Base-by-base conservation (phyloP, 2,329 filamentous ascomycete genomes). In the Fusarium heterosporum region DNA sequence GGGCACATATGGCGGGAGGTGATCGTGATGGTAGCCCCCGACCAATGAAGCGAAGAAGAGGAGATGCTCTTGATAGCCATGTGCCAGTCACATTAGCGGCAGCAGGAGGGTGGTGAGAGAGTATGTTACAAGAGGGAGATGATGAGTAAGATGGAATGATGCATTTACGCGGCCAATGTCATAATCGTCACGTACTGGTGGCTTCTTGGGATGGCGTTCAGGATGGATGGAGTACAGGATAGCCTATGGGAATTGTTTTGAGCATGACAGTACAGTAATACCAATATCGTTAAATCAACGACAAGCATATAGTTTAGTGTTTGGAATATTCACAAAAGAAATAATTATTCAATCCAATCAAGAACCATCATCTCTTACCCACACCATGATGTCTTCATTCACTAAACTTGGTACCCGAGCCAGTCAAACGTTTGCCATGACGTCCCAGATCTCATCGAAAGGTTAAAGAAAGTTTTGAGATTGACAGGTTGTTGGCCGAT, bases 41-140 rank as follows among this genome's bases (percentile, higher is more conserved):
- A 42, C 74, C 77, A 19, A 73, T 75, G 65, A 80, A 80, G 77
- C 74, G 78, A 60, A 73, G 78, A 42, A 73, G 78, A 55, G 74
- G 68, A 22, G 77, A 77, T 22, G 70, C 64, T 14, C 69, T 78
- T 25, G 75, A 76, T 42, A 68, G 69, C 40, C 74, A 76, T 51
- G 73, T 77, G 49, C 73, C 77, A 41, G 73, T 77, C 28, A 73
- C 76, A 49, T 72, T 72, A 46, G 60, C 71, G 9, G 66, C 71
- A 30, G 64, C 70, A 19, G 68, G 75, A 61, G 75, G 66, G 47
- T 78, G 76, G 75, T 78, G 64, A 69, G 29, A 3, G 19, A 40
- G 29, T 4, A 59, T n/a, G 39, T 14, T 29, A 45, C 46, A 57
- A 36, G 14, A 38, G 28, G n/a, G 46, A 64, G 32, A 43, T 22